Evolutionary conservation across 352 stramenopile species (phyloP), one percentile per base, ranked within the genome.

Genomic region (Pythium folliculosum): DNA sequence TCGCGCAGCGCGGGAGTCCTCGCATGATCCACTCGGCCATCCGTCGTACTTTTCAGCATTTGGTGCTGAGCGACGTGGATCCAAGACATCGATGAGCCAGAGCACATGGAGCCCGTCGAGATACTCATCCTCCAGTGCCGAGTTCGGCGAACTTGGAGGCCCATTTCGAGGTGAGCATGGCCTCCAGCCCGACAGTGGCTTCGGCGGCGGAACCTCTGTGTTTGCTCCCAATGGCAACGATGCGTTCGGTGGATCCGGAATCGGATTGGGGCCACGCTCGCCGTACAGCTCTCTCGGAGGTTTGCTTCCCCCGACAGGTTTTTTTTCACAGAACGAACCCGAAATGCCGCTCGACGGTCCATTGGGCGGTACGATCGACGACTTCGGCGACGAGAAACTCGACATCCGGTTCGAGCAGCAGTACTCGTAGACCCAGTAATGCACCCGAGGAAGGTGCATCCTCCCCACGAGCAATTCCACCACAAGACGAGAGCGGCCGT

Each of bases 271-370:
- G 44, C 70, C 53, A 21, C 50, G 63, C 17, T 73, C 67, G 12
- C 65, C 75, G 7, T 91, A 90, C 71, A 75, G 72, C 35, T 79
- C 82, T 22, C 74, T 91, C n/a, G 73, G 79, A 9, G 79, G 78
- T n/a, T 88, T 89, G 69, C 74, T 93, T 53, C 68, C 82, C 9
- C 65, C 56, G 45, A 76, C 70, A 58, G 74, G 87, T 30, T 93
- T 86, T 61, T 66, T 80, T 32, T 63, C 82, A 23, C 65, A 76
- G 17, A 67, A 76, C 14, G 72, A 86, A 32, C 65, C 77, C 3
- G 77, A 89, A 54, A 67, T 86, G n/a, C 78, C 73, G 7, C 62
- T 91, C 5, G 75, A 89, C 10, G 76, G 73, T 23, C 55, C 73
- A 17, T 60, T 89, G 27, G 75, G 73, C 37, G 73, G 77, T 53